A percentile compares a stretch with the other conserved stretches of the same genome.
Evolutionary conservation across 2,329 filamentous ascomycete genomes (phyloP).

Genomic region (Cladosporium oxysporum): DNA sequence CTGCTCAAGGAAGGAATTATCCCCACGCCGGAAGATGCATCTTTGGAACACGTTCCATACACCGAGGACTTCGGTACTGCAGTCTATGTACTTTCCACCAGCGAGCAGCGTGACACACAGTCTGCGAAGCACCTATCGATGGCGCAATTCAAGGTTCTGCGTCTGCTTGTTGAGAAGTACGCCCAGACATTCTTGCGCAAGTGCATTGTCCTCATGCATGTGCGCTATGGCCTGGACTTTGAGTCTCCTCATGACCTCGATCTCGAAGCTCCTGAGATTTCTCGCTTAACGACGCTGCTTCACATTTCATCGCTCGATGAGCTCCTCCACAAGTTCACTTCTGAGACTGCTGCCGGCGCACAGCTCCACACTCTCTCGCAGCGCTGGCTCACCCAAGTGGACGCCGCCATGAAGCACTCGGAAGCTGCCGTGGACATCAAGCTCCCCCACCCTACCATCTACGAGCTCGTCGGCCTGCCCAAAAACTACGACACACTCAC

Average conservation of each 20-base stretch:
- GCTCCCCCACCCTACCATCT: slow-evolving; percentile 83
- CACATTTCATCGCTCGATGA: slow-evolving; percentile 77
- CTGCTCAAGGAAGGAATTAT: slow-evolving; percentile 22
- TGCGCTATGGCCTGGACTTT: slow-evolving; percentile 87
- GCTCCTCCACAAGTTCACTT: slow-evolving; percentile 64
- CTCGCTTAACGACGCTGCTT: slow-evolving; percentile 75
- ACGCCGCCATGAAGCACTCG: slow-evolving; percentile 32
- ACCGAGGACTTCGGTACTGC: slow-evolving; percentile 19
- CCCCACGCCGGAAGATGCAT: background rate
- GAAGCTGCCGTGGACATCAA: slow-evolving; percentile 47
- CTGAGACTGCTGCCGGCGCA: slow-evolving; percentile 41
- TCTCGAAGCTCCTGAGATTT: slow-evolving; percentile 60
- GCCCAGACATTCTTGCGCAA: slow-evolving; percentile 90
- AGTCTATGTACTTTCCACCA: slow-evolving; percentile 4
- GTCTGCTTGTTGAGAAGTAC: slow-evolving; percentile 68
- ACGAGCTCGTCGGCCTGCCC: slow-evolving; percentile 88
- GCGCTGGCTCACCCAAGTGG: slow-evolving; percentile 71
- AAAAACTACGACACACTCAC: slow-evolving; percentile 91
- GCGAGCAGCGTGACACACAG: background rate
- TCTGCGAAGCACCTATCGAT: background rate
- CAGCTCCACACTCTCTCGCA: slow-evolving; percentile 54
- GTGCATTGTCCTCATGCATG: slow-evolving; percentile 76
- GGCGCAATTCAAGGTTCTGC: slow-evolving; percentile 32
- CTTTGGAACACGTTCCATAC: slow-evolving; percentile 31
- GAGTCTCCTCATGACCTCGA: slow-evolving; percentile 57